Conservation (phyloP, 352 stramenopile species). For the Pythium insidiosum region DNA sequence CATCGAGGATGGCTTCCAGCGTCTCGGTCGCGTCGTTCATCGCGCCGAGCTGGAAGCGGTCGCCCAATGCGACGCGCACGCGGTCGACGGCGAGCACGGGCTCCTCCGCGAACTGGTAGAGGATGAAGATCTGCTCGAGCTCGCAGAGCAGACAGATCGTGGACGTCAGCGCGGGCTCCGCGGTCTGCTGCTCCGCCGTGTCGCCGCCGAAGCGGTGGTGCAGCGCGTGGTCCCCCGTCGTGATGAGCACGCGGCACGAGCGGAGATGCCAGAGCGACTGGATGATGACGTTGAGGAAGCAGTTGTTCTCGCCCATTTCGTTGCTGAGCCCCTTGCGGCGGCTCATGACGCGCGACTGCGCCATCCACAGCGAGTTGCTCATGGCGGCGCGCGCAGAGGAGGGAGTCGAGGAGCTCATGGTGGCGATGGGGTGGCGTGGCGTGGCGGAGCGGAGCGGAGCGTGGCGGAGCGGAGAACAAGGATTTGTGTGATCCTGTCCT, state of each 20-base stretch:
- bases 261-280: constrained; percentile 88
- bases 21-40: constrained; percentile 86
- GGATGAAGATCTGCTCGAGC: constrained; percentile 77
- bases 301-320: constrained; percentile 83
- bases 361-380: constrained; percentile 8
- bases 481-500: no score
- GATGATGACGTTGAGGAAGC: constrained; percentile 89
- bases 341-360: constrained; percentile 28
- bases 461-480: no score
- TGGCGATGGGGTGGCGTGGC: no score
- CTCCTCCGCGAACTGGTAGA: constrained; percentile 80
- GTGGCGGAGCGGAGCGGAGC: no score
- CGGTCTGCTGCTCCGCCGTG: constrained; percentile 10
- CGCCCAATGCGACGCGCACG: constrained; percentile 52
- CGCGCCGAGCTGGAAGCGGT: constrained; percentile 60
- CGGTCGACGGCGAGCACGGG: constrained; percentile 66
- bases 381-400: no score
- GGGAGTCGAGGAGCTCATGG: no score
- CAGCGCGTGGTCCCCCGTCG: constrained; percentile 65
- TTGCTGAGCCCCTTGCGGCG: constrained; percentile 79
- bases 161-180: constrained; percentile 6
- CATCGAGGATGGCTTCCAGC: constrained; percentile 72
- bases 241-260: constrained; percentile 75
- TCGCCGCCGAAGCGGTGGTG: constrained; percentile 51
- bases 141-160: constrained; percentile 84